Base-by-base conservation (phyloP, 2,329 filamentous ascomycete genomes). In the Cephalotrichum gorgonifer region DNA sequence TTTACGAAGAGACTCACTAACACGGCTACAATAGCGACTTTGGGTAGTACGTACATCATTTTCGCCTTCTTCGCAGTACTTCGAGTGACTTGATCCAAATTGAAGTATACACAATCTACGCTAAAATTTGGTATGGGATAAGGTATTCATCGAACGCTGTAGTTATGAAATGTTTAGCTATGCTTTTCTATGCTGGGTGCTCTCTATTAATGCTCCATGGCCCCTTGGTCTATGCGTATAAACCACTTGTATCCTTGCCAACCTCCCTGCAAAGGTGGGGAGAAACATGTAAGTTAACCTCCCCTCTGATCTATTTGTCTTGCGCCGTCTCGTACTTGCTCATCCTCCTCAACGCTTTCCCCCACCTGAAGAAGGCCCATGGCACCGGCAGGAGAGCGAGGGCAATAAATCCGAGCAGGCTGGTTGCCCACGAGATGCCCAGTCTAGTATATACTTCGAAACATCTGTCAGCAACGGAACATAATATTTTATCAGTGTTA, bases 341-440 rank as follows among this genome's bases (percentile, higher is more conserved):
- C 30, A 11, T 31, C 11, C 11, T 3, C 12, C 11, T 31, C 30
- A 31, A 15, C 15, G 30, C 30, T 14, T 31, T 31, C 0, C 76
- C 76, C 31, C 61, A 76, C 47, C 64, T 71, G 59, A 73, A 78
- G 14, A 79, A 58, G 0, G 74, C 62, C 68, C 72, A 78, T 0
- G 76, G 76, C 17, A 79, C 65, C 0, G 74, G 74, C 49, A 77
- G 55, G 49, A 79, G 56, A 0, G 60, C 61, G 2, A 75, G 23
- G 1, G 72, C 65, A 3, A 81, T 58, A 47, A 76, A 75, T 0
- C 62, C 72, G 12, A 74, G 54, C 11, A 75, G 54, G 44, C 70
- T 74, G 6, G 63, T 68, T 1, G 72, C 72, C 72, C 73, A 75
- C 15, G 57, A 56, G 4, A 72, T 68, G 0, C 71, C 70, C 12